Percentiles rank a stretch among this genome's conserved stretches.
These are phyloP conservation scores for Agastache rugosa DNA, from an alignment of 257 asterid species.

Conservation along the genomic window DNA sequence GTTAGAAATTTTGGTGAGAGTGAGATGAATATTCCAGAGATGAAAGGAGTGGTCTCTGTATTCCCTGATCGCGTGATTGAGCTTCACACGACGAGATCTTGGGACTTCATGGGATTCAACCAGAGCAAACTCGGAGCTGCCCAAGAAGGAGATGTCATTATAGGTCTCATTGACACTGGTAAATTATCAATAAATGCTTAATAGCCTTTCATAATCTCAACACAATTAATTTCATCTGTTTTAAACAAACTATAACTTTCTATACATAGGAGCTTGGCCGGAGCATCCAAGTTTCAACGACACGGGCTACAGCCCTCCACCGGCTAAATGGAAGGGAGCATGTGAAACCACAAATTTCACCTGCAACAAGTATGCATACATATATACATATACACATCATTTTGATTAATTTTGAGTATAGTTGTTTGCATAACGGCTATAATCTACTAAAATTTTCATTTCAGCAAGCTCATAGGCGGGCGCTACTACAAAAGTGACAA, in stretches of 20 bases:
- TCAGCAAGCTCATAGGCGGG: slow-evolving; percentile 56
- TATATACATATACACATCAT: too few species aligned
- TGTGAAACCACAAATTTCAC: slow-evolving; percentile 62
- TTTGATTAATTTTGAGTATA: too few species aligned
- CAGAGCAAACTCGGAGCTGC: slow-evolving; percentile 26
- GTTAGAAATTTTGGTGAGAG: neutral
- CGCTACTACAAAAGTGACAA: slow-evolving; percentile 47
- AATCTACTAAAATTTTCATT: neutral
- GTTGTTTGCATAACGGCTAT: neutral
- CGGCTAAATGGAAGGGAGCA: slow-evolving; percentile 62
- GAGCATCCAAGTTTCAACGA: slow-evolving; percentile 55
- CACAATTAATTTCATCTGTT: neutral
- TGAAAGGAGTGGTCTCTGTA: slow-evolving; percentile 53
- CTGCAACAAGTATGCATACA: slow-evolving; percentile 56
- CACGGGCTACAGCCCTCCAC: slow-evolving; percentile 53
- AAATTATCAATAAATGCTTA: neutral
- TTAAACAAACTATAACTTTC: neutral
- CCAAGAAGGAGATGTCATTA: slow-evolving; percentile 44
- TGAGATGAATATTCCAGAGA: slow-evolving; percentile 18
- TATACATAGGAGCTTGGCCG: slow-evolving; percentile 44
- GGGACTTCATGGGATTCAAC: slow-evolving; percentile 51
- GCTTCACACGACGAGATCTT: slow-evolving; percentile 56
- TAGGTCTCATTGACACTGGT: slow-evolving; percentile 53
- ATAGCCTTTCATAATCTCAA: neutral
- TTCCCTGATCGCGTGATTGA: slow-evolving; percentile 35